These are phyloP conservation scores for Westerdykella aurantiaca DNA, from an alignment of 2,329 filamentous ascomycete genomes.

Conservation along the genomic window DNA sequence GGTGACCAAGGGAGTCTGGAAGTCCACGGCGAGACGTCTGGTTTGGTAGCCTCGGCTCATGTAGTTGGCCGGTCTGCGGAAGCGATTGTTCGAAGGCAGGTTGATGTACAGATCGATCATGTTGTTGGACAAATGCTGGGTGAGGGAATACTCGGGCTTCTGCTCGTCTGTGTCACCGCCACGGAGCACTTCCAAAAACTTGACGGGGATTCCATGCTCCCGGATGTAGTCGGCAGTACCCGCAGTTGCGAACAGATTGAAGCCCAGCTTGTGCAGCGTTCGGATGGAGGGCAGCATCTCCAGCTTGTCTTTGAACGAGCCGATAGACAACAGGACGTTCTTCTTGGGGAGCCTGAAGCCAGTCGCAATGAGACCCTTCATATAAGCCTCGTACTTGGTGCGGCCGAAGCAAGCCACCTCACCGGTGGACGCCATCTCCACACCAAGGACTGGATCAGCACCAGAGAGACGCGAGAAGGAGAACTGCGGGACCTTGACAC, in stretches of 20 bases:
- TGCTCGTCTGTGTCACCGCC: slow-evolving; percentile 63
- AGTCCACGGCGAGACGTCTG: slow-evolving; percentile 94
- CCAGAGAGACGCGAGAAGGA: slow-evolving; percentile 96
- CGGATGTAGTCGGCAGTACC: slow-evolving; percentile 96
- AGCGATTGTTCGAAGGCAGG: slow-evolving; percentile 96
- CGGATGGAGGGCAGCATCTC: slow-evolving; percentile 92
- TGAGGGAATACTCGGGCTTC: slow-evolving; percentile 93
- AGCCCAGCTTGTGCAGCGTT: slow-evolving; percentile 85
- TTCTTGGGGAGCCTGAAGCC: slow-evolving; percentile 95
- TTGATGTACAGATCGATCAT: slow-evolving; percentile 99
- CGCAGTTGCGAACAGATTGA: slow-evolving; percentile 91
- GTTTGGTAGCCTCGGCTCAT: slow-evolving; percentile 98
- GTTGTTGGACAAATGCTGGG: slow-evolving; percentile 94
- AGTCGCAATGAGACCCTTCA: slow-evolving; percentile 92
- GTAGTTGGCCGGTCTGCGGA: slow-evolving; percentile 92
- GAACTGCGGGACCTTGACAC: slow-evolving; percentile 97
- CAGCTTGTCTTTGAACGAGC: slow-evolving; percentile 95
- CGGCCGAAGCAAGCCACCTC: slow-evolving; percentile 95
- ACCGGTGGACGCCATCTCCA: slow-evolving; percentile 98
- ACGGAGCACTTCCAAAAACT: slow-evolving; percentile 80
- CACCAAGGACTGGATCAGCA: slow-evolving; percentile 90
- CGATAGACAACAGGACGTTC: slow-evolving; percentile 92
- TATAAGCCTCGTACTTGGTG: slow-evolving; percentile 95
- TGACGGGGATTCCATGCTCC: slow-evolving; percentile 84
- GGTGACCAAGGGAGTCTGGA: slow-evolving; percentile 93